Conservation (phyloP, 768 basidiomycete species). For the Boletus subcaerulescens region DNA sequence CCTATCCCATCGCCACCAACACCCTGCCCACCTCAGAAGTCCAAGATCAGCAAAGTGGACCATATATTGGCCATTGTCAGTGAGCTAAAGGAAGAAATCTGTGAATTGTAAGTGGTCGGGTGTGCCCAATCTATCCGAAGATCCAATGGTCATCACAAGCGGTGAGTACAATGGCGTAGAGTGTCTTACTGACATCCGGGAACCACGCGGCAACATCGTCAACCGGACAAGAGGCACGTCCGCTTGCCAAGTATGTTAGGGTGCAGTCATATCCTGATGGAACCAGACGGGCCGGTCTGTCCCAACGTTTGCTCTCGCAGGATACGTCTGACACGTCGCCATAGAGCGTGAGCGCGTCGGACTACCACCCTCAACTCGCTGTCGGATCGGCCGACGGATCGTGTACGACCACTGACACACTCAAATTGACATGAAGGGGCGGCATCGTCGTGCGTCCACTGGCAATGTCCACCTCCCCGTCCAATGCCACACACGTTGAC, state of each 20-base stretch:
- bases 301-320: not conserved
- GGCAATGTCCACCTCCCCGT: not conserved
- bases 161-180: too few species aligned
- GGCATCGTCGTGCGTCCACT: constrained; percentile 65
- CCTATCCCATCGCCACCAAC: too few species aligned
- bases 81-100: too few species aligned
- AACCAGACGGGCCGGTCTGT: constrained; percentile 72
- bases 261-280: constrained; percentile 65
- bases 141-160: too few species aligned
- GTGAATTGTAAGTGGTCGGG: too few species aligned
- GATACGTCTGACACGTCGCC: not conserved
- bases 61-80: too few species aligned
- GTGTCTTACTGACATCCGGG: too few species aligned
- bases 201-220: too few species aligned
- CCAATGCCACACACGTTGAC: not conserved
- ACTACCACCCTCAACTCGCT: constrained; percentile 85
- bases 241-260: constrained; percentile 75
- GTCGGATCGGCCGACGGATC: constrained; percentile 83
- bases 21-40: too few species aligned
- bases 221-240: too few species aligned
- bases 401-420: constrained; percentile 68
- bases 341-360: constrained; percentile 71
- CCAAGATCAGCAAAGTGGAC: too few species aligned
- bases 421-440: constrained; percentile 65
- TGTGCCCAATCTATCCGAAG: too few species aligned